Conservation (phyloP, 2,329 filamentous ascomycete species). For the Paecilomyces niveus region DNA sequence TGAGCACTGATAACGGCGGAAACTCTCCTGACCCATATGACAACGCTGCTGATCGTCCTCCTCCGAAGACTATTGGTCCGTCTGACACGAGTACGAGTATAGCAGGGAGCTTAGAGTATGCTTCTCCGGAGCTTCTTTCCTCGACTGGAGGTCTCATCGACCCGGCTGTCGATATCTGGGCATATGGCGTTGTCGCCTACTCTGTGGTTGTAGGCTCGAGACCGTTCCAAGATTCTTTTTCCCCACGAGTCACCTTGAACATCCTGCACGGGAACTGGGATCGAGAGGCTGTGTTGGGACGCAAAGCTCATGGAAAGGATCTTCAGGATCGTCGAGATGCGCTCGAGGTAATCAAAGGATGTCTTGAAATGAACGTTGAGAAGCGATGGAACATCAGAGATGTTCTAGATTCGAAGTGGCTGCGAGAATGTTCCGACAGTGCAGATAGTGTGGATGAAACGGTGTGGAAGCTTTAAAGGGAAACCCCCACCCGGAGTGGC, state of each 20-base stretch:
- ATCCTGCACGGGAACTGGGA: conserved; percentile 57
- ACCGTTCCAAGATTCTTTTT: conserved; percentile 56
- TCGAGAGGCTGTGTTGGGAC: conserved; percentile 38
- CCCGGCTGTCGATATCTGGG: conserved; percentile 59
- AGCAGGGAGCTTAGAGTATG: conserved; percentile 54
- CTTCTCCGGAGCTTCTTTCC: conserved; percentile 40
- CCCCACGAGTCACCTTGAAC: conserved; percentile 51
- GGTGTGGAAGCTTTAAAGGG: conserved; percentile 30
- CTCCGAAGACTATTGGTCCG: conserved; percentile 46
- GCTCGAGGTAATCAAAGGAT: conserved; percentile 53
- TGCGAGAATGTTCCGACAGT: conserved; percentile 35
- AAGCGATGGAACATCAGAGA: conserved; percentile 52
- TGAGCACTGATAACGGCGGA: conserved; percentile 48
- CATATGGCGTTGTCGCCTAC: conserved; percentile 58
- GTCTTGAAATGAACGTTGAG: conserved; percentile 50
- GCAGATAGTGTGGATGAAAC: conserved; percentile 20
- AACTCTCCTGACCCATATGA: conserved; percentile 45
- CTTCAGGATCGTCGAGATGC: conserved; percentile 35
- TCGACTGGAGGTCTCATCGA: conserved; percentile 34
- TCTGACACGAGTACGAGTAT: conserved; percentile 51
- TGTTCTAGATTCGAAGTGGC: conserved; percentile 50
- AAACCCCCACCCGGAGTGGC: not conserved
- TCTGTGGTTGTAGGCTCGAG: conserved; percentile 54
- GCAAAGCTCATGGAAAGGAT: conserved; percentile 31
- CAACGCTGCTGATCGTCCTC: conserved; percentile 39